Percentiles rank a stretch among this genome's conserved stretches.
phyloP scores from a whole-genome alignment of 768 basidiomycete species.

The Boletus pseudo-olivaceus region DNA sequence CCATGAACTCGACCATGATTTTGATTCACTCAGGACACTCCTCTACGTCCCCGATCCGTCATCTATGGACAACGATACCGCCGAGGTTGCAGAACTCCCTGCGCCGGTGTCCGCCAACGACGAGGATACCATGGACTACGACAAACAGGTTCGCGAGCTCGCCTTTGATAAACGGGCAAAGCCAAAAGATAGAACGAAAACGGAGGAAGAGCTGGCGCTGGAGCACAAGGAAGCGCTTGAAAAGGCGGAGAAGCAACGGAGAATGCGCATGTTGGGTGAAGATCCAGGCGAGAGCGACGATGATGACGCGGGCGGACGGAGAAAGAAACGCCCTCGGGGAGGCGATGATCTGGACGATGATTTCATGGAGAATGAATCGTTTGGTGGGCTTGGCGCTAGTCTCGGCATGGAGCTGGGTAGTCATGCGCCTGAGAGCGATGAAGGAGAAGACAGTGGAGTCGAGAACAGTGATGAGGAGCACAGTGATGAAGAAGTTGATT shows the following conservation, averaged over 20 bases:
- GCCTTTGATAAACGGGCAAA: slow-evolving; percentile 92
- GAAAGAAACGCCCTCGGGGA: slow-evolving; percentile 54
- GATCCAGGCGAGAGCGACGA: slow-evolving; percentile 66
- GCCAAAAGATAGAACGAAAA: slow-evolving; percentile 93
- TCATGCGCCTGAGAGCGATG: slow-evolving; percentile 33
- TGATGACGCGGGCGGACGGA: slow-evolving; percentile 39
- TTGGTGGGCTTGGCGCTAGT: slow-evolving; percentile 32
- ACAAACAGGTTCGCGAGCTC: slow-evolving; percentile 87
- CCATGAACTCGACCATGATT: slow-evolving; percentile 84
- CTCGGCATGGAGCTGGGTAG: slow-evolving; percentile 41
- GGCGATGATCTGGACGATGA: slow-evolving; percentile 94
- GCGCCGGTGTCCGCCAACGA: not conserved
- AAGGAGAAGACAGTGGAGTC: slow-evolving; percentile 33
- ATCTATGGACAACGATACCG: slow-evolving; percentile 36
- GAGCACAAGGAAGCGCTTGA: slow-evolving; percentile 86
- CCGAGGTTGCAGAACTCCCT: slow-evolving; percentile 1
- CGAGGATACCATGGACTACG: slow-evolving; percentile 64
- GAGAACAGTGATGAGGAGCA: slow-evolving; percentile 28
- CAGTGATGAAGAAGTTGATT: slow-evolving; percentile 30
- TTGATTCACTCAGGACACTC: slow-evolving; percentile 73
- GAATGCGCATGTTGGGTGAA: slow-evolving; percentile 83
- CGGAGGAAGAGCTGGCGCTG: slow-evolving; percentile 88
- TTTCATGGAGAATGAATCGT: slow-evolving; percentile 46
- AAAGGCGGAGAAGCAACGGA: slow-evolving; percentile 75
- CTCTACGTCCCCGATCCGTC: slow-evolving; percentile 59